phyloP scores from a whole-genome alignment of 2,329 filamentous ascomycete genomes.

The Xylariales sp. region DNA sequence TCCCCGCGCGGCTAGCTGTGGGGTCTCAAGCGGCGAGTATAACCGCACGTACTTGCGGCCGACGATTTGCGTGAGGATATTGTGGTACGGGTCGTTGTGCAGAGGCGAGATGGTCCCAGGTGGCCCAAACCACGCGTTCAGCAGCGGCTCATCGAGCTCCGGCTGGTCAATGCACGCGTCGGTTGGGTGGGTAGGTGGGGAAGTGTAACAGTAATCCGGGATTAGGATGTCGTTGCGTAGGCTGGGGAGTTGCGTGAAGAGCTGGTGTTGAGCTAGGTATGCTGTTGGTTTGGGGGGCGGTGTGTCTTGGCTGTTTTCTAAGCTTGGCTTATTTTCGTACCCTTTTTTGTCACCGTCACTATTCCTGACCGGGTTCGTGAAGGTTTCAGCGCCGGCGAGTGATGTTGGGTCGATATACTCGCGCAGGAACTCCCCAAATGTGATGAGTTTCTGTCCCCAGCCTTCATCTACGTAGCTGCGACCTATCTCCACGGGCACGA shows the following conservation, averaged over 20 bases:
- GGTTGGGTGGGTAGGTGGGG: constrained; percentile 68
- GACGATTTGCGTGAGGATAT: constrained; percentile 88
- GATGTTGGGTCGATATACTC: constrained; percentile 63
- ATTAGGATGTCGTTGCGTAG: constrained; percentile 80
- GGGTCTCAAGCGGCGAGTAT: constrained; percentile 75
- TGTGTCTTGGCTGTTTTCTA: background rate
- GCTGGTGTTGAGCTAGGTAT: constrained; percentile 92
- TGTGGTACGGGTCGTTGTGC: constrained; percentile 94
- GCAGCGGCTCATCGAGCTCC: constrained; percentile 68
- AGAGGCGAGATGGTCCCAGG: constrained; percentile 88
- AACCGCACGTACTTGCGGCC: constrained; percentile 92
- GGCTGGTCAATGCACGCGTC: constrained; percentile 53
- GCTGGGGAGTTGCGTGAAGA: constrained; percentile 83
- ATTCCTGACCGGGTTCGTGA: background rate
- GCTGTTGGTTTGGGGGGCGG: constrained; percentile 60
- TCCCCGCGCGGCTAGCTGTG: constrained; percentile 69
- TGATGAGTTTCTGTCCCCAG: constrained; percentile 85
- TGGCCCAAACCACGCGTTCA: constrained; percentile 96
- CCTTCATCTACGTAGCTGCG: constrained; percentile 86
- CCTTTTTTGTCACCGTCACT: no score
- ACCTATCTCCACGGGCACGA: constrained; percentile 89
- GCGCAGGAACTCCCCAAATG: constrained; percentile 77
- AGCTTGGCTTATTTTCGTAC: background rate
- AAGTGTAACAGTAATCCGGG: constrained; percentile 86
- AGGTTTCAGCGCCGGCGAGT: constrained; percentile 19